Conservation (phyloP, 2,329 filamentous ascomycete genomes). For the Endocalyx cinctus region DNA sequence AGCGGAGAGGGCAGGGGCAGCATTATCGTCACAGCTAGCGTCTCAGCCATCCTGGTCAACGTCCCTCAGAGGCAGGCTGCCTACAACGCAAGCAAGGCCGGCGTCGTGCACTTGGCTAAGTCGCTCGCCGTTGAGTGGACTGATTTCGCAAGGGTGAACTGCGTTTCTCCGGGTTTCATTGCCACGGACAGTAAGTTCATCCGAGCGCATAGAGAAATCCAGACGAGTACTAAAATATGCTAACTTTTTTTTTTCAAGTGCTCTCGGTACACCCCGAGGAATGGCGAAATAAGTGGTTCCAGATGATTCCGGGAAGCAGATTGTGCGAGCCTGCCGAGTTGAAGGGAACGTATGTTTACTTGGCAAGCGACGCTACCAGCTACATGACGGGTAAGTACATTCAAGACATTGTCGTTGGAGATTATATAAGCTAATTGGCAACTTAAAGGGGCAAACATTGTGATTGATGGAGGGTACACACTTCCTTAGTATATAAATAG, state of each 20-base stretch:
- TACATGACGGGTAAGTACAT: constrained; percentile 33
- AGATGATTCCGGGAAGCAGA: constrained; percentile 24
- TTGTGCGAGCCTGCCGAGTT: constrained; percentile 29
- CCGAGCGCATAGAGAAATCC: background rate
- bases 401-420: background rate
- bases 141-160: constrained; percentile 36
- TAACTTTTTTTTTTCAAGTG: constrained; percentile 13
- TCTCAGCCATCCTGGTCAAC: constrained; percentile 36
- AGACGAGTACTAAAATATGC: background rate
- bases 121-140: constrained; percentile 39
- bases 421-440: constrained; percentile 2
- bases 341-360: constrained; percentile 32
- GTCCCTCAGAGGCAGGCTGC: constrained; percentile 36
- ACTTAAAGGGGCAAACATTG: constrained; percentile 18
- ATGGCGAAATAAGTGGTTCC: constrained; percentile 23
- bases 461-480: constrained; percentile 27
- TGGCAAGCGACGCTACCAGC: constrained; percentile 34
- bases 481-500: constrained; percentile 17
- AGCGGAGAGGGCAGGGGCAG: constrained; percentile 22
- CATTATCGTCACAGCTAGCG: constrained; percentile 36
- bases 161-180: constrained; percentile 32
- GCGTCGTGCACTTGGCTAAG: constrained; percentile 34
- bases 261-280: constrained; percentile 25
- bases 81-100: constrained; percentile 40
- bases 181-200: constrained; percentile 27